Evolutionary conservation across 768 basidiomycete genomes (phyloP).

Genomic region (Trametes villosa): DNA sequence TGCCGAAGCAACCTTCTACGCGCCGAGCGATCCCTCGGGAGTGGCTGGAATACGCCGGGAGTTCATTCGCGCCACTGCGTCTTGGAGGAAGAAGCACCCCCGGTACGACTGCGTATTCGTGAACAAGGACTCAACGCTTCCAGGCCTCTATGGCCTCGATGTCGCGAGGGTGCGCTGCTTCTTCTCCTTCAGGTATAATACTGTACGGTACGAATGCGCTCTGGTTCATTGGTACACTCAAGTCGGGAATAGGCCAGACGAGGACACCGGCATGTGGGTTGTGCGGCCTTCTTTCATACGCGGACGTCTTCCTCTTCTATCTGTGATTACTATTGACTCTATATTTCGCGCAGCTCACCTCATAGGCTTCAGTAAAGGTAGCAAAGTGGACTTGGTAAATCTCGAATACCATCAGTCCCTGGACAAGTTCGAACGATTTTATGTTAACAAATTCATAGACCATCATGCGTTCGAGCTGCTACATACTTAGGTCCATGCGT

Average conservation of each 20-base stretch:
- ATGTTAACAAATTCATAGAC: neutral
- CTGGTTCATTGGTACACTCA: neutral
- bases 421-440: neutral
- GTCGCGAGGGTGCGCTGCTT: neutral
- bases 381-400: neutral
- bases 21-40: neutral
- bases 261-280: neutral
- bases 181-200: neutral
- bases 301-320: neutral
- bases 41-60: neutral
- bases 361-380: neutral
- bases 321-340: neutral
- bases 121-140: neutral
- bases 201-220: neutral
- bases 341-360: conserved; percentile 1
- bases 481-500: too few relatives aligned
- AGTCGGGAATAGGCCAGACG: neutral
- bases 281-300: neutral
- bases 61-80: neutral
- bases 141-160: neutral
- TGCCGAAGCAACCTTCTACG: neutral
- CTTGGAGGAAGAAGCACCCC: neutral
- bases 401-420: neutral
- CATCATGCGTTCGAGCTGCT: neutral
- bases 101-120: neutral